A percentile compares a stretch with the other conserved stretches of the same genome.
Evolutionary conservation across 2,329 filamentous ascomycete species (phyloP).

Genomic region (Colletotrichum tanaceti): DNA sequence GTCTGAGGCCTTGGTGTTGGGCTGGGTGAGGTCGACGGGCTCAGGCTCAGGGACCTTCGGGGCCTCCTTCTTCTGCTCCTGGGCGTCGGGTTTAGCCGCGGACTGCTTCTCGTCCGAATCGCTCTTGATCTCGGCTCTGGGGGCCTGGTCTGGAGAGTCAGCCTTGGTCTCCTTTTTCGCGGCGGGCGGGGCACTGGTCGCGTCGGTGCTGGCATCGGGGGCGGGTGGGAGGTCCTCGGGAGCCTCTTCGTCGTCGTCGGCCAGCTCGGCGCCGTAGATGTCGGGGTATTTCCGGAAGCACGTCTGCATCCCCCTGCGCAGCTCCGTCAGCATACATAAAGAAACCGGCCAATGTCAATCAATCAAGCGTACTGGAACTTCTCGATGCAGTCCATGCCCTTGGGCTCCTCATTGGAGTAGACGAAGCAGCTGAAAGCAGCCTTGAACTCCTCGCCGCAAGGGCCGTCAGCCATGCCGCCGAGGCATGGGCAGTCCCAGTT

Average conservation of each 20-base stretch:
- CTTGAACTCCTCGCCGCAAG: slow-evolving; percentile 95
- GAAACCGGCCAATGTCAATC: neutral
- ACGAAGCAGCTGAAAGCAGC: slow-evolving; percentile 98
- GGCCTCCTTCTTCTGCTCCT: slow-evolving; percentile 35
- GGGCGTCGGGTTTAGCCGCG: slow-evolving; percentile 30
- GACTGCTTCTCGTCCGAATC: slow-evolving; percentile 34
- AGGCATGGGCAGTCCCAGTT: slow-evolving; percentile 99
- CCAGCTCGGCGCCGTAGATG: slow-evolving; percentile 88
- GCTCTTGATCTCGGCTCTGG: slow-evolving; percentile 20
- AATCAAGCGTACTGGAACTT: slow-evolving; percentile 84
- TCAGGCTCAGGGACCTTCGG: slow-evolving; percentile 31
- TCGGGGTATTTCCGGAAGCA: slow-evolving; percentile 96
- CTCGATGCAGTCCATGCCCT: slow-evolving; percentile 97
- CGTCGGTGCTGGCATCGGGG: slow-evolving; percentile 44
- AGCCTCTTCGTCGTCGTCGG: slow-evolving; percentile 73
- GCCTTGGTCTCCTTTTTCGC: slow-evolving; percentile 26
- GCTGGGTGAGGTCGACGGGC: slow-evolving; percentile 34
- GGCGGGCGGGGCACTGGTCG: slow-evolving; percentile 15
- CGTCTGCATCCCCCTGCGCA: slow-evolving; percentile 87
- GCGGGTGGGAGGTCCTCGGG: slow-evolving; percentile 48
- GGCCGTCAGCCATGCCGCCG: slow-evolving; percentile 95
- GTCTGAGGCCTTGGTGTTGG: slow-evolving; percentile 47
- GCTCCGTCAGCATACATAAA: slow-evolving; percentile 46
- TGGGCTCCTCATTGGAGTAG: slow-evolving; percentile 92
- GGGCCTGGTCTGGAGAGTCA: slow-evolving; percentile 10